Conservation (phyloP, 1,284 basidiomycete species). For the Fomes fomentarius region DNA sequence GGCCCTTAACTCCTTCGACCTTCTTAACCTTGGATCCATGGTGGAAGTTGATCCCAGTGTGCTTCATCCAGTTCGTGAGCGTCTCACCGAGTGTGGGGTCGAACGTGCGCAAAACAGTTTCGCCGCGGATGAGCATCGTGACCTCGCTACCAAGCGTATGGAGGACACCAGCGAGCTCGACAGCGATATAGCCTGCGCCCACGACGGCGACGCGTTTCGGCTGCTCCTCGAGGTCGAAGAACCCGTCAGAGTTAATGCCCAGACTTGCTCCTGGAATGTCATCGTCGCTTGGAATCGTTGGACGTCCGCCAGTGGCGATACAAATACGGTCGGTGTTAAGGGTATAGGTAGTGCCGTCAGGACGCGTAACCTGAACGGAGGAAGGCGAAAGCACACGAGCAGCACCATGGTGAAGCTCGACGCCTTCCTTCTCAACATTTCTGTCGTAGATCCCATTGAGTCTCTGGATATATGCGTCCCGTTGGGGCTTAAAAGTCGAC, state of each 20-base stretch:
- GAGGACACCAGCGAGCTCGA: conserved; percentile 92
- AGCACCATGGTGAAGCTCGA: conserved; percentile 87
- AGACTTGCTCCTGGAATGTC: conserved; percentile 88
- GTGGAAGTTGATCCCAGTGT: conserved; percentile 90
- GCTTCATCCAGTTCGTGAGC: conserved; percentile 93
- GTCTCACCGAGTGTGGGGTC: conserved; percentile 88
- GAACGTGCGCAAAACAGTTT: conserved; percentile 91
- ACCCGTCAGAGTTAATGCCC: conserved; percentile 94
- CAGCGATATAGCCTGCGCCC: conserved; percentile 97
- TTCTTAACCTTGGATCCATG: conserved; percentile 76
- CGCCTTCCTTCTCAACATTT: conserved; percentile 88
- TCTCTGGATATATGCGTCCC: conserved; percentile 92
- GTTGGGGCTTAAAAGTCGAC: conserved; percentile 89
- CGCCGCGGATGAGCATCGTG: conserved; percentile 88
- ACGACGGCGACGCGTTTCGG: conserved; percentile 94
- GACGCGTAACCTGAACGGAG: conserved; percentile 68
- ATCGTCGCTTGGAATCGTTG: conserved; percentile 80
- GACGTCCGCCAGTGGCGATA: conserved; percentile 88
- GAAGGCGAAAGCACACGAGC: conserved; percentile 73
- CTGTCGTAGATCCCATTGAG: conserved; percentile 93
- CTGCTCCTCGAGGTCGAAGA: conserved; percentile 91
- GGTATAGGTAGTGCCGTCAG: conserved; percentile 67
- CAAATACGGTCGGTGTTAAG: conserved; percentile 78
- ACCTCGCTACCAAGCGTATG: conserved; percentile 89
- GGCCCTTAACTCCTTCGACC: conserved; percentile 75